Base-by-base conservation (phyloP, 306 rosid genomes). In the Trifolium pratense region DNA sequence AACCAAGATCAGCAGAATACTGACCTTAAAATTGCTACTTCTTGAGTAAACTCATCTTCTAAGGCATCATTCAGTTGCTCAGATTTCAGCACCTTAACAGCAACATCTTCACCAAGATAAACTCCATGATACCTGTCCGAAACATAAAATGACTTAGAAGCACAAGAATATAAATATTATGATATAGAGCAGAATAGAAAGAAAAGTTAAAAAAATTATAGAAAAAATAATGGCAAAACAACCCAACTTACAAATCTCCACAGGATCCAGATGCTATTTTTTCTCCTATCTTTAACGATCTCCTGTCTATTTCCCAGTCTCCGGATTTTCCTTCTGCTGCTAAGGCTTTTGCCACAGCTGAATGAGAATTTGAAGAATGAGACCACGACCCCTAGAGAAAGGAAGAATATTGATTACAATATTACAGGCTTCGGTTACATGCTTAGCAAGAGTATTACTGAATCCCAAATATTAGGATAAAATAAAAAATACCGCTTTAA, bases 241-340 rank as follows among this genome's bases (percentile, higher is more conserved):
- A 75, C 29, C 48, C 62, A 67, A 85, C 96, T 87, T 86, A 94
- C 99, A 95, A 73, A 83, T 95, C 97, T 82, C 97, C 99, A 85
- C 97, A 91, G 71, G 99, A 95, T 57, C 99, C 99, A 52, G 97
- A 88, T 62, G 97, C 99, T 82, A 95, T 88, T 86, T 87, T 86
- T 32, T 91, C 97, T 76, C 93, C 97, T 29, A 88, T 88, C 89
- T 86, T 95, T 73, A 95, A 77, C 68, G 89, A 85, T 76, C 91
- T 90, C 84, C 91, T 84, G 80, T 95, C 97, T 77, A 95, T 95
- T 85, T 95, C 99, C 97, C 99, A 95, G 55, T 86, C 87, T 82
- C 86, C 93, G 52, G 81, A 69, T 80, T 81, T 95, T 68, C 78
- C 76, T 66, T 80, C 87, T 55, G 82, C 76, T 5, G 80, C 83